A percentile compares a stretch with the other conserved stretches of the same genome.
phyloP scores from a whole-genome alignment of 495 filamentous ascomycete species.

The Neurospora sp. region DNA sequence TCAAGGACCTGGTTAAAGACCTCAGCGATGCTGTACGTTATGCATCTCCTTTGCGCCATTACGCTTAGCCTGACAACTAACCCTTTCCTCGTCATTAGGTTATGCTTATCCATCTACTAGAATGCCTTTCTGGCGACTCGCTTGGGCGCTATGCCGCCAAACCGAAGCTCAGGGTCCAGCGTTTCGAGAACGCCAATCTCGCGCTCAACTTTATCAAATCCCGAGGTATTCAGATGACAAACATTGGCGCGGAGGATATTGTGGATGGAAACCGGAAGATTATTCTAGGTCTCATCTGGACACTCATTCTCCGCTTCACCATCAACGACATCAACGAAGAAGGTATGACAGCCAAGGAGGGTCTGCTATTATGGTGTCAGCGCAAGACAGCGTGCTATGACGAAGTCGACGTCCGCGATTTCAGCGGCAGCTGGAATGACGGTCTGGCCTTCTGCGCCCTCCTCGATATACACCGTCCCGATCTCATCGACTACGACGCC shows the following conservation, averaged over 20 bases:
- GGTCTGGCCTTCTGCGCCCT: conserved; percentile 94
- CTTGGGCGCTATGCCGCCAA: conserved; percentile 93
- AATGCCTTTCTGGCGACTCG: conserved; percentile 86
- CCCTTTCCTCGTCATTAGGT: conserved; percentile 44
- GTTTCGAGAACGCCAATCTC: conserved; percentile 97
- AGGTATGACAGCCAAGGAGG: conserved; percentile 96
- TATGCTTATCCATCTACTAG: conserved; percentile 88
- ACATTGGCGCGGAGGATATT: conserved; percentile 96
- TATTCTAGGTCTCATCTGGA: conserved; percentile 95
- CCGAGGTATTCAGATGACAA: conserved; percentile 89
- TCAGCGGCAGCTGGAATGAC: conserved; percentile 93
- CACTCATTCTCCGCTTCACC: conserved; percentile 90
- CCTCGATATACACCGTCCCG: conserved; percentile 91
- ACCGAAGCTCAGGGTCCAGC: conserved; percentile 91
- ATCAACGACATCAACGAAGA: conserved; percentile 98
- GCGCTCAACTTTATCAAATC: conserved; percentile 87
- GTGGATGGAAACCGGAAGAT: conserved; percentile 98
- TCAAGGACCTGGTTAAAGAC: conserved; percentile 78
- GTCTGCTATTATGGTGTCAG: conserved; percentile 92
- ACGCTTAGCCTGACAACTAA: neutral
- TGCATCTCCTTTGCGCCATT: neutral
- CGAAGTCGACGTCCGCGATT: conserved; percentile 87
- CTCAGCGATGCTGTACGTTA: conserved; percentile 81
- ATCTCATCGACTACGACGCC: conserved; percentile 90
- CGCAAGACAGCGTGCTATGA: conserved; percentile 97